phyloP scores from a whole-genome alignment of 129 eudicot species.

The Escallonia herrerae region DNA sequence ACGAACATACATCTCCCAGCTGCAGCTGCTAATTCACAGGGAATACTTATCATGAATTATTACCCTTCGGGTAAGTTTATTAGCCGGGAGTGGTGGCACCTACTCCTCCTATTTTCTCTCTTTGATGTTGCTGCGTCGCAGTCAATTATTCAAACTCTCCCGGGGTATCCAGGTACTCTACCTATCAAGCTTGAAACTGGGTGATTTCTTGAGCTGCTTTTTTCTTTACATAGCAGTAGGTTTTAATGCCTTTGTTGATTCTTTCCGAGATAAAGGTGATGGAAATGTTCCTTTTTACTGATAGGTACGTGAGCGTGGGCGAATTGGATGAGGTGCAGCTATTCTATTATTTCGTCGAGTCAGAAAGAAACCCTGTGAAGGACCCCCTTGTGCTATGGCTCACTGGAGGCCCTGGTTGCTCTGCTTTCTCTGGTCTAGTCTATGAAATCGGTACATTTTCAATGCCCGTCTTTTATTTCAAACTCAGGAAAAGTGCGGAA shows the following conservation, averaged over 20 bases:
- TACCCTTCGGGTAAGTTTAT: too few species aligned
- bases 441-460: constrained; percentile 17
- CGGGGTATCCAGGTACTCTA: neutral
- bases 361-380: constrained; percentile 13
- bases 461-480: too few species aligned
- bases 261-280: neutral
- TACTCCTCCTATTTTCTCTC: neutral
- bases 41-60: too few species aligned
- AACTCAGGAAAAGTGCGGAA: too few species aligned
- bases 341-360: constrained; percentile 30
- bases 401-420: constrained; percentile 30
- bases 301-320: constrained; percentile 23
- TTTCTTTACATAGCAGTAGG: too few species aligned
- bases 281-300: neutral
- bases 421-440: constrained; percentile 19
- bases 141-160: neutral
- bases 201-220: neutral
- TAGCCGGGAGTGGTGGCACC: neutral
- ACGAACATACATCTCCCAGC: too few species aligned
- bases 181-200: constrained; percentile 8
- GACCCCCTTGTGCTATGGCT: constrained; percentile 30
- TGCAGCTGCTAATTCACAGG: too few species aligned
- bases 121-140: neutral
- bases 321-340: constrained; percentile 18
- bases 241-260: neutral